Percentiles rank a stretch among this genome's conserved stretches.
These are phyloP conservation scores for Lycium barbarum DNA, from an alignment of 257 asterid genomes.

Conservation along the genomic window DNA sequence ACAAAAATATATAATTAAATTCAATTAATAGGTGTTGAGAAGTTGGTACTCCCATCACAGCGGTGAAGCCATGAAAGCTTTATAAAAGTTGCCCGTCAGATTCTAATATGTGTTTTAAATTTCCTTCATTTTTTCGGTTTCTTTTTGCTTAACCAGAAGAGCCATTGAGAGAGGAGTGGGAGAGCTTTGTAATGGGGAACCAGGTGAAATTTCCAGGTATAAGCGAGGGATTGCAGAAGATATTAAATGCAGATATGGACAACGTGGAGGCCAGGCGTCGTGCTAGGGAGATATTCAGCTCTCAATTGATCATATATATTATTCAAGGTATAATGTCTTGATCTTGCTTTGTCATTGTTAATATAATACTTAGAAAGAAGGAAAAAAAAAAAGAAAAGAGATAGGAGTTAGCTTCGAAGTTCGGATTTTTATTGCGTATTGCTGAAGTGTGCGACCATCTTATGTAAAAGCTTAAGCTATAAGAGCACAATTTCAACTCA, in stretches of 20 bases:
- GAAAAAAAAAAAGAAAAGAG: not conserved
- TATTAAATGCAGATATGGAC: slow-evolving; percentile 86
- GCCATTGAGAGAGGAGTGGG: slow-evolving; percentile 29
- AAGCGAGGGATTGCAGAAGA: slow-evolving; percentile 63
- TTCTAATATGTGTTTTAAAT: not conserved
- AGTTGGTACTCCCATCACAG: not conserved
- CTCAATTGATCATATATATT: slow-evolving; percentile 81
- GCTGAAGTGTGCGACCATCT: too few relatives aligned
- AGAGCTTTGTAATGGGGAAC: slow-evolving; percentile 55
- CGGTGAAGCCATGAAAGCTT: not conserved
- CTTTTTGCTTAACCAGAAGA: not conserved
- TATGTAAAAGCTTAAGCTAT: too few relatives aligned
- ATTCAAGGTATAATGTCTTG: slow-evolving; percentile 66
- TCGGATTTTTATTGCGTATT: slow-evolving; percentile 11
- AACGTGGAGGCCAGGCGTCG: slow-evolving; percentile 75
- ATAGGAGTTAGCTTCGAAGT: not conserved
- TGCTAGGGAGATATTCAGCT: slow-evolving; percentile 92
- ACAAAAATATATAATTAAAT: too few relatives aligned
- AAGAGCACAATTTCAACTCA: too few relatives aligned
- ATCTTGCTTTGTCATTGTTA: not conserved
- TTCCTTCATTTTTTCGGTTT: not conserved
- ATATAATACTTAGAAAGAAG: not conserved
- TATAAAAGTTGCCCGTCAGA: not conserved
- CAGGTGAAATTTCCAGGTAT: slow-evolving; percentile 67
- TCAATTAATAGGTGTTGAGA: too few relatives aligned